Evolutionary conservation across 1,284 basidiomycete genomes (phyloP).

Genomic region (Heliocybe sulcata): DNA sequence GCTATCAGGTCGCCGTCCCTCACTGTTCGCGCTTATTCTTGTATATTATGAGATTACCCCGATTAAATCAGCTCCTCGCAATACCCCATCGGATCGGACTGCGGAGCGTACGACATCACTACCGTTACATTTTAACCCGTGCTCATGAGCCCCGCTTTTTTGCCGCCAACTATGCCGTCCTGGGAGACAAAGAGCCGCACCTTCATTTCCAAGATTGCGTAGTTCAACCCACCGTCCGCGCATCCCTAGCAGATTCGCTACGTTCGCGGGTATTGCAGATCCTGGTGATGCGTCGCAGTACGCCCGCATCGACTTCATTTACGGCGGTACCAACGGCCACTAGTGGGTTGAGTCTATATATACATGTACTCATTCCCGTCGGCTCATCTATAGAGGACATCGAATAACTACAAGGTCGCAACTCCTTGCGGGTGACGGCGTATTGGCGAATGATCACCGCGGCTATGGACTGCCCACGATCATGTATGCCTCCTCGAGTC

Average conservation of each 20-base stretch:
- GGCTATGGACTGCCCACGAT: neutral
- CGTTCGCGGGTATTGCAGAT: slow-evolving; percentile 43
- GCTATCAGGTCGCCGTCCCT: neutral
- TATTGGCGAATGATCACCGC: slow-evolving; percentile 50
- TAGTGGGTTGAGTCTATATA: slow-evolving; percentile 31
- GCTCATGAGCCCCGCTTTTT: slow-evolving; percentile 36
- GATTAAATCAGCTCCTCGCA: slow-evolving; percentile 7
- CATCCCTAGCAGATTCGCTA: slow-evolving; percentile 43
- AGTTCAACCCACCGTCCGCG: slow-evolving; percentile 30
- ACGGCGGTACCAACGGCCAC: slow-evolving; percentile 38
- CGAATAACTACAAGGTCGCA: slow-evolving; percentile 30
- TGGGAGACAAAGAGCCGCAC: slow-evolving; percentile 20
- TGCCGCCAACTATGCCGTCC: slow-evolving; percentile 30
- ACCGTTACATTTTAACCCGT: slow-evolving; percentile 34
- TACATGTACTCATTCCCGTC: neutral
- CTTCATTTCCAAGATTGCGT: slow-evolving; percentile 43
- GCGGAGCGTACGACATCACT: slow-evolving; percentile 43
- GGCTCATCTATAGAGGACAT: slow-evolving; percentile 24
- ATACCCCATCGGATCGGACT: slow-evolving; percentile 33
- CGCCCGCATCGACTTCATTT: slow-evolving; percentile 46
- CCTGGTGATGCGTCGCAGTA: slow-evolving; percentile 31
- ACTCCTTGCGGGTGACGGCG: slow-evolving; percentile 41
- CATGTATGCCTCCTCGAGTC: neutral
- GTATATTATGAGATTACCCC: too few species aligned
- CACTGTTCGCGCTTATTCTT: too few species aligned